These are phyloP conservation scores for Raffaelea albimanens DNA, from an alignment of 2,329 filamentous ascomycete species.

Conservation along the genomic window DNA sequence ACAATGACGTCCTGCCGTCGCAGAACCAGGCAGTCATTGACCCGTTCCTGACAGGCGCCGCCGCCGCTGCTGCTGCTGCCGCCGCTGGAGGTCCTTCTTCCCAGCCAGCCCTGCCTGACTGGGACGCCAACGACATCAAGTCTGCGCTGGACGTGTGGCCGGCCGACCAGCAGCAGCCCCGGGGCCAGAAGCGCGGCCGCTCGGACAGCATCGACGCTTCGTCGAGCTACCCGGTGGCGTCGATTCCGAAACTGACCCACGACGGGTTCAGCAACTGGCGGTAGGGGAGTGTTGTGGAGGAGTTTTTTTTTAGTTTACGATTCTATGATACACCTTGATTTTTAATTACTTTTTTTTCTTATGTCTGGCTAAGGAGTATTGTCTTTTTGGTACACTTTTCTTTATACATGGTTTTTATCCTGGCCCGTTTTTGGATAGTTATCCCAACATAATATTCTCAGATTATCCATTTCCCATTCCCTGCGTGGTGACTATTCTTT, in stretches of 20 bases:
- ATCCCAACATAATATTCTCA: not conserved
- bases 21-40: slow-evolving; percentile 10
- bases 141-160: slow-evolving; percentile 10
- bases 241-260: slow-evolving; percentile 14
- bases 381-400: not conserved
- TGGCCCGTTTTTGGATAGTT: not conserved
- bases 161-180: not conserved
- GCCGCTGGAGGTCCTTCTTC: not conserved
- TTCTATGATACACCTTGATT: not conserved
- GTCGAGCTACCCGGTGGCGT: slow-evolving; percentile 12
- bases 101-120: slow-evolving; percentile 11
- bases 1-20: slow-evolving; percentile 13
- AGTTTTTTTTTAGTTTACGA: not conserved
- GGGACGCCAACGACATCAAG: slow-evolving; percentile 15
- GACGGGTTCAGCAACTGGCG: slow-evolving; percentile 14
- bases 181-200: slow-evolving; percentile 22
- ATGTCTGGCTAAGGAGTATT: not conserved
- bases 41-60: slow-evolving; percentile 17
- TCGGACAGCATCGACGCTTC: slow-evolving; percentile 20
- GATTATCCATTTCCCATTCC: not conserved
- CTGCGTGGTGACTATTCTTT: not conserved
- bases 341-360: not conserved
- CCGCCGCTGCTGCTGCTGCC: not conserved
- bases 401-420: not conserved
- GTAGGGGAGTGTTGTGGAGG: no score